Evolutionary conservation across 192 early-diverging fungal species (phyloP).

Genomic region (Diversispora eburnea): DNA sequence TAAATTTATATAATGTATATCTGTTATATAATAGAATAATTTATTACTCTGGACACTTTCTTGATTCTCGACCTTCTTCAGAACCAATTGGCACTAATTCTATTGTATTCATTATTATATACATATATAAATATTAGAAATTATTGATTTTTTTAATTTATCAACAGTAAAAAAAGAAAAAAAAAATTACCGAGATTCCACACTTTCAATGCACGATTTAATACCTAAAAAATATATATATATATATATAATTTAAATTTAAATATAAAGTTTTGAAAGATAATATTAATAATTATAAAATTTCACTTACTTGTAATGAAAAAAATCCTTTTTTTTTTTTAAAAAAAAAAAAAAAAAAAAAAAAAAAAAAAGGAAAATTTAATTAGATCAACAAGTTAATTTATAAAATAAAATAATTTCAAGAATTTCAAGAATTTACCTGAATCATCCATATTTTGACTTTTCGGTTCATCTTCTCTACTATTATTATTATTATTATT

Average conservation of each 20-base stretch:
- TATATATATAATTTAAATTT: not conserved
- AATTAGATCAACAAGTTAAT: not conserved
- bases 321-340: slow-evolving; percentile 53
- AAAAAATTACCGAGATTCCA: slow-evolving; percentile 32
- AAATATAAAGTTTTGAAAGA: not conserved
- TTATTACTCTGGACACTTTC: slow-evolving; percentile 52
- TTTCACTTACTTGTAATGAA: slow-evolving; percentile 54
- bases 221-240: slow-evolving; percentile 32
- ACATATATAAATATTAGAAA: not conserved
- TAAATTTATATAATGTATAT: not conserved
- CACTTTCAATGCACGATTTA: slow-evolving; percentile 40
- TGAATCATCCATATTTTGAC: slow-evolving; percentile 57
- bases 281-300: not conserved
- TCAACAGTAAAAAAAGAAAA: no score
- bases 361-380: not conserved
- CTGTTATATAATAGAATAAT: no score
- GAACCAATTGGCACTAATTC: slow-evolving; percentile 56
- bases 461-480: slow-evolving; percentile 12
- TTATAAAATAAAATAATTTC: not conserved
- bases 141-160: not conserved
- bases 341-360: not conserved
- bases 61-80: slow-evolving; percentile 41
- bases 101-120: slow-evolving; percentile 18
- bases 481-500: no score
- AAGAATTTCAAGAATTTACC: not conserved